Evolutionary conservation across 148 eudicot species (phyloP).

Genomic region (Chenopodium album): DNA sequence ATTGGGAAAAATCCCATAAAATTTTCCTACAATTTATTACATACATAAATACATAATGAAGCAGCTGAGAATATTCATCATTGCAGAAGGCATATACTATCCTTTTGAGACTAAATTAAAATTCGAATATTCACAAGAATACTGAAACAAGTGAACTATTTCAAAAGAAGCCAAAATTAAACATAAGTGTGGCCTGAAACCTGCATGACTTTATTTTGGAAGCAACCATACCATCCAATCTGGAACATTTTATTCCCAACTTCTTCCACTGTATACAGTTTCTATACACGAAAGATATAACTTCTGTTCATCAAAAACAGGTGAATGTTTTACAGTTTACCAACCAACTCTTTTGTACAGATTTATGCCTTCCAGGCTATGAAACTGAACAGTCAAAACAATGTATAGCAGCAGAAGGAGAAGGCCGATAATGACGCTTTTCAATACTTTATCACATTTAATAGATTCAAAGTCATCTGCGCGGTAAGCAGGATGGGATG

Average conservation of each 20-base stretch:
- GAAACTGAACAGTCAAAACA: conserved; percentile 16
- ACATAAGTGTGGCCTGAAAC: neutral
- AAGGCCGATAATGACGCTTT: conserved; percentile 32
- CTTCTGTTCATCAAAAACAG: neutral
- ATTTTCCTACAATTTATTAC: too few species aligned
- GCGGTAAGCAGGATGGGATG: conserved; percentile 7
- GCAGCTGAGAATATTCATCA: neutral
- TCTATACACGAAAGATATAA: neutral
- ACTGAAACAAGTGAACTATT: neutral
- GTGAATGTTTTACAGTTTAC: neutral
- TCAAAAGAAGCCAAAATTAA: neutral
- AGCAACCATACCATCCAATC: neutral
- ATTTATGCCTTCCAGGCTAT: conserved; percentile 18
- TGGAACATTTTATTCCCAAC: neutral
- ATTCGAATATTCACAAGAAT: neutral
- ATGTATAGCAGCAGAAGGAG: conserved; percentile 29
- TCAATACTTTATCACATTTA: conserved; percentile 30
- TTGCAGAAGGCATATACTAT: neutral
- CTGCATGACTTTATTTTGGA: neutral
- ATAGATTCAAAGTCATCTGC: conserved; percentile 20
- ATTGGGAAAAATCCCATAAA: neutral
- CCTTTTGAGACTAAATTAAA: neutral
- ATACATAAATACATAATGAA: neutral
- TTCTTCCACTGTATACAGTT: neutral
- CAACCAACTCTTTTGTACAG: conserved; percentile 9